Base-by-base conservation (phyloP, 169 alveolate species). In the Miamiensis avidus region DNA sequence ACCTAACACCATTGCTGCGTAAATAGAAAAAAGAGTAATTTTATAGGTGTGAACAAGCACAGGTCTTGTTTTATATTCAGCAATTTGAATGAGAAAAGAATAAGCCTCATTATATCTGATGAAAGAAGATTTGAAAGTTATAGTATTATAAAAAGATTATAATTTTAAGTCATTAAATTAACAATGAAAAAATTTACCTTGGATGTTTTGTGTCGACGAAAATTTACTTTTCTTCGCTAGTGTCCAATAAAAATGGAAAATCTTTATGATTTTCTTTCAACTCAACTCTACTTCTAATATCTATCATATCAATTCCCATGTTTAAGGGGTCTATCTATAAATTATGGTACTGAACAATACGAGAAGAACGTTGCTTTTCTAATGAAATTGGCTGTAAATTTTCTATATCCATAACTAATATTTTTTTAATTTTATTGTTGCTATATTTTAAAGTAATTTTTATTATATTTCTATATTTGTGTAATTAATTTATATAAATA, bases 21-120 rank as follows among this genome's bases (percentile, higher is more conserved):
- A 79, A 69, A 79, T 79, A 0, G 84, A 79, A 64, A 79, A 79
- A 0, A 49, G 33, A 29, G 84, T 49, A 28, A 79, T 49, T 64
- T 79, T 49, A 79, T 79, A 79, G 0, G 64, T 76, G 64, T 79
- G 84, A 6, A 79, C 64, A 28, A 79, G 64, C 11, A 34, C 65
- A 49, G 84, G 84, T 30, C 65, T 79, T n/a, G 34, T 49, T 25
- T 49, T 76, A 28, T 69, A 74, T 29, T 79, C 75, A 15, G 84
- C 84, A n/a, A 79, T 79, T 79, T 79, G 29, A 26, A 79, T 79
- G 0, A 79, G 49, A 79, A 79, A 79, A 0, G 34, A 64, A 64
- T 79, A 65, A 15, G 73, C 76, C 64, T 79, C 84, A 49, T 79
- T n/a, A 65, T 79, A 79, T 79, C 32, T 34, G 30, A 49, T 79